Base-by-base conservation (phyloP, 371 early-diverging fungal genomes). In the Paraphysoderma sedebokerense region DNA sequence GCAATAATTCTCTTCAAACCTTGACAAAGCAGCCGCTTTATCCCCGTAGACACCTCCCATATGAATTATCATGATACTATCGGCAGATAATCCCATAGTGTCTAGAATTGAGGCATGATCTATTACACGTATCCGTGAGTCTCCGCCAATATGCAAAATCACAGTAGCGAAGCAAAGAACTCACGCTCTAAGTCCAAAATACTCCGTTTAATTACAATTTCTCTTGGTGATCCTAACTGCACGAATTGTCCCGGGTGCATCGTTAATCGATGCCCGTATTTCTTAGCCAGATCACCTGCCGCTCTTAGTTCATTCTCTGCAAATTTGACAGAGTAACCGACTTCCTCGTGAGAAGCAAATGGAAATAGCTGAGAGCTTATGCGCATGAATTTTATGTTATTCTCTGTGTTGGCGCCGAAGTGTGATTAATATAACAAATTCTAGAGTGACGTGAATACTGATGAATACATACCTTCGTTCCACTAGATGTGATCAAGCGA, bases 61-160 rank as follows among this genome's bases (percentile, higher is more conserved):
- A 40, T 69, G 70, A 61, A 67, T 69, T 13, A 69, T 62, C 66
- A 68, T 67, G 7, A 68, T 58, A 1, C 63, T 55, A 45, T 70
- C 70, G 38, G 55, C 52, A 23, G 60, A 54, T 13, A 66, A 27
- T 1, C 58, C 58, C 68, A 68, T 70, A 27, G 55, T 56, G 50
- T 69, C 64, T 52, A 69, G 27, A 57, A 69, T 63, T 2, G 41
- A 44, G 5, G 66, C 67, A 49, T 70, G 68, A 47, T 64, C n/a
- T n/a, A n/a, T n/a, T n/a, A n/a, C n/a, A n/a, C n/a, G n/a, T n/a
- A n/a, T n/a, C n/a, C n/a, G n/a, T n/a, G n/a, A n/a, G n/a, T n/a
- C n/a, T n/a, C n/a, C n/a, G n/a, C n/a, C n/a, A n/a, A n/a, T n/a
- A n/a, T n/a, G n/a, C n/a, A n/a, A n/a, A n/a, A n/a, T n/a, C n/a